Percentiles rank a stretch among this genome's conserved stretches.
These are phyloP conservation scores for Prosopis cineraria DNA, from an alignment of 306 rosid species.

Conservation along the genomic window DNA sequence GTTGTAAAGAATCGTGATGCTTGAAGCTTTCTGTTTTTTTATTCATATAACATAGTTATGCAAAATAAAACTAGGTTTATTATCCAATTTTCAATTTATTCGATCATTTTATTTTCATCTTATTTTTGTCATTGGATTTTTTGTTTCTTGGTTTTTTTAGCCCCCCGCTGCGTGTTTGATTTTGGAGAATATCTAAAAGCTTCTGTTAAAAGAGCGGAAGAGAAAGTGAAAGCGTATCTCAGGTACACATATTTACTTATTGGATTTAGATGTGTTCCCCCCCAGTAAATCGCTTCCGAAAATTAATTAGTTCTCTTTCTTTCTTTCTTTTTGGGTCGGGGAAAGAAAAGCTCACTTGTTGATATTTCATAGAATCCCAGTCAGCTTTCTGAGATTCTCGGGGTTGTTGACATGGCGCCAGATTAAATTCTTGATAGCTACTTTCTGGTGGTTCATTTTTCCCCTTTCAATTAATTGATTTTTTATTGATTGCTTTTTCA, in stretches of 20 bases:
- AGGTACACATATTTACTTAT: slow-evolving; percentile 43
- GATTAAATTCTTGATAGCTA: slow-evolving; percentile 19
- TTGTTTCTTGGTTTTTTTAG: background rate
- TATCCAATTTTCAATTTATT: slow-evolving; percentile 1
- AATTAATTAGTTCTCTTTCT: background rate
- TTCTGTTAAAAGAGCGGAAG: slow-evolving; percentile 41
- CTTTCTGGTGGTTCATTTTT: background rate
- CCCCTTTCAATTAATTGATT: background rate
- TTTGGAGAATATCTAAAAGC: slow-evolving; percentile 23
- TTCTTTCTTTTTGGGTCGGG: background rate
- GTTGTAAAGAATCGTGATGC: background rate
- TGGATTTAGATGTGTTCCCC: slow-evolving; percentile 6
- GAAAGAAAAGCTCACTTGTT: slow-evolving; percentile 25
- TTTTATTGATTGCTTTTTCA: background rate
- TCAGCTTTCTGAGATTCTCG: slow-evolving; percentile 35
- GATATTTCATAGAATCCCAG: slow-evolving; percentile 46
- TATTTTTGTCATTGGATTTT: background rate
- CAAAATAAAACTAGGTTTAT: background rate
- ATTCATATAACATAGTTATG: background rate
- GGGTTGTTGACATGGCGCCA: slow-evolving; percentile 44
- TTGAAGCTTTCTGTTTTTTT: background rate
- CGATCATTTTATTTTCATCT: background rate
- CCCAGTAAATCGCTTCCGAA: background rate
- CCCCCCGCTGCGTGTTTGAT: slow-evolving; percentile 20
- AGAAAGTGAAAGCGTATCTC: slow-evolving; percentile 32